Percentiles rank a stretch among this genome's conserved stretches.
These are phyloP conservation scores for Cucurbita moschata DNA, from an alignment of 306 rosid genomes.

Conservation along the genomic window DNA sequence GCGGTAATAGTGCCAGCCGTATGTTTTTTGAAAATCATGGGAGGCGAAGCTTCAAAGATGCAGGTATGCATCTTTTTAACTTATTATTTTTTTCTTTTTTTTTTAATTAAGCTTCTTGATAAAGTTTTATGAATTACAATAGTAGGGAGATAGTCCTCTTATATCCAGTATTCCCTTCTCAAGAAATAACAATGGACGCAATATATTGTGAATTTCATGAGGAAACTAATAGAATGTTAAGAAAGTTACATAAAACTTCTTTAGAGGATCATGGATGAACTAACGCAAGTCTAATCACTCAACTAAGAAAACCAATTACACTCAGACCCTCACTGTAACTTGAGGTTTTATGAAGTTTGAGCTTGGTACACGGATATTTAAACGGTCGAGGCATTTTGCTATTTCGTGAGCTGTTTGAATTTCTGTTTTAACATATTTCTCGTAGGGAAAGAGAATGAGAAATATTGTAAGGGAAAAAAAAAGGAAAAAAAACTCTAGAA, in stretches of 20 bases:
- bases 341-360: background rate
- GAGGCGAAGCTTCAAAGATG: slow-evolving; percentile 38
- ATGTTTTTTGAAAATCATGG: slow-evolving; percentile 59
- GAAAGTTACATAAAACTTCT: background rate
- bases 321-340: too few species aligned
- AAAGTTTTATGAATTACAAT: background rate
- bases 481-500: too few species aligned
- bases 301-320: background rate
- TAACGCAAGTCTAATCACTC: background rate
- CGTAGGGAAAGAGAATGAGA: too few species aligned
- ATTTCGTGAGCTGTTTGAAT: background rate
- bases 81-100: background rate
- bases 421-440: background rate
- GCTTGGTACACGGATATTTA: background rate
- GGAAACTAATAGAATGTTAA: background rate
- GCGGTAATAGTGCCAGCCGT: slow-evolving; percentile 44
- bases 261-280: background rate
- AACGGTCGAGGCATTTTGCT: background rate
- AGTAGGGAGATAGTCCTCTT: background rate
- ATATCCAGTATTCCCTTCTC: background rate
- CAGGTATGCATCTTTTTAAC: slow-evolving; percentile 26
- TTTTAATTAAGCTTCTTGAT: background rate
- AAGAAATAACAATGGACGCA: background rate
- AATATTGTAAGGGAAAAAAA: too few species aligned
- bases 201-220: background rate